Evolutionary conservation across 1,284 basidiomycete genomes (phyloP).

Genomic region (Fomitopsis pinicola): DNA sequence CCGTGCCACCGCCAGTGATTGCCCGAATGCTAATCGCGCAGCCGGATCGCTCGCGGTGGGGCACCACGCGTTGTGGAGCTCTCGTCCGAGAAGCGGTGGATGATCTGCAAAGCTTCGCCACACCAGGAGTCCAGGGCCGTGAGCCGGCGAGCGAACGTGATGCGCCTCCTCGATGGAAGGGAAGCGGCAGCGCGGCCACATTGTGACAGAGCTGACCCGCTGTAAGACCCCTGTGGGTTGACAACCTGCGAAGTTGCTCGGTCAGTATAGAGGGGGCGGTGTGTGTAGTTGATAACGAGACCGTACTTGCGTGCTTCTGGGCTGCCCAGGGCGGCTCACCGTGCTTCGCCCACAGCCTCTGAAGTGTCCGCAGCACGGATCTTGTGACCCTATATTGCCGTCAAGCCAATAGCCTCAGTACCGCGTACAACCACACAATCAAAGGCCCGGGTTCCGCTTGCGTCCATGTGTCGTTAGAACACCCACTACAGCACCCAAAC

Average conservation of each 20-base stretch:
- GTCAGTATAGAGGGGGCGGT: neutral
- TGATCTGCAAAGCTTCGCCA: too few relatives aligned
- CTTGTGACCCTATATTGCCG: neutral
- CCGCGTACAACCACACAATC: neutral
- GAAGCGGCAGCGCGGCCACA: too few relatives aligned
- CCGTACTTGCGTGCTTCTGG: too few relatives aligned
- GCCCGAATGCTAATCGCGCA: neutral
- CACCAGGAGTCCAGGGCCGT: too few relatives aligned
- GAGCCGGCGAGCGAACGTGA: too few relatives aligned
- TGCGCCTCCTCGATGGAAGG: too few relatives aligned
- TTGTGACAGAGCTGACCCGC: too few relatives aligned
- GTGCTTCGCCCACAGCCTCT: neutral
- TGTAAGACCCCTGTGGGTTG: neutral
- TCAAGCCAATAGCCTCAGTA: neutral
- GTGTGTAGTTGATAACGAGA: too few relatives aligned
- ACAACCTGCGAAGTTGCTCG: neutral
- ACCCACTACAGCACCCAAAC: neutral
- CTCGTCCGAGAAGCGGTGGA: too few relatives aligned
- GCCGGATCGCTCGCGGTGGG: neutral
- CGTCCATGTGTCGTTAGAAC: too few relatives aligned
- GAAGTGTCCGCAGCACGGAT: neutral
- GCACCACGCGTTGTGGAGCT: too few relatives aligned
- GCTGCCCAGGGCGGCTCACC: neutral
- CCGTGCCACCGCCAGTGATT: neutral
- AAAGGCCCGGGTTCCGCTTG: neutral